Conservation (phyloP, 805 yeast species). For the Hanseniaspora hatyaiensis region DNA sequence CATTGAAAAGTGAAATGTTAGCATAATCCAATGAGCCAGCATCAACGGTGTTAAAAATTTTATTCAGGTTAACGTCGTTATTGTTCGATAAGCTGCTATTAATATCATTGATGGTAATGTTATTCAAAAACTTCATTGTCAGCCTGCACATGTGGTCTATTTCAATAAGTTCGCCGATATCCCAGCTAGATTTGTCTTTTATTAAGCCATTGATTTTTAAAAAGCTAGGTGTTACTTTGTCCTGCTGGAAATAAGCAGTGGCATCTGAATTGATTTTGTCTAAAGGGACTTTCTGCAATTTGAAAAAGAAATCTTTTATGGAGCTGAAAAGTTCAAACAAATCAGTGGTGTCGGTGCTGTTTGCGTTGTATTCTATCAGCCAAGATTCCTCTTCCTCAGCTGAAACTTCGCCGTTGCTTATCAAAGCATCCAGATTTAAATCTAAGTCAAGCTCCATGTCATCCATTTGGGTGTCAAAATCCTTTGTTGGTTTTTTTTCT, state of each 20-base stretch:
- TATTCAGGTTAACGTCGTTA: not conserved
- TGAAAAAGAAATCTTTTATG: not conserved
- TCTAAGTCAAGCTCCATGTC: not conserved
- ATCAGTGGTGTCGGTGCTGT: not conserved
- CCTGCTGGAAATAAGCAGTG: not conserved
- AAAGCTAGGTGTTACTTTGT: not conserved
- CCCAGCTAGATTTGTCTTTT: not conserved
- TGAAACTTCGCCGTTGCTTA: no score
- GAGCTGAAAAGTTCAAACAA: not conserved
- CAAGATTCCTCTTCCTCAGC: no score
- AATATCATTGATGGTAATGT: not conserved
- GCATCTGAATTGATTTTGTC: not conserved
- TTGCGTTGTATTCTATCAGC: no score
- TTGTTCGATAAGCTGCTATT: not conserved
- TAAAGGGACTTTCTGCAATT: not conserved
- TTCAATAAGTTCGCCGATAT: not conserved
- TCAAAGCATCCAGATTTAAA: not conserved
- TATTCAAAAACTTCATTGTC: not conserved
- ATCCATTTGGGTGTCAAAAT: no score
- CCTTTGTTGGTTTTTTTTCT: not conserved
- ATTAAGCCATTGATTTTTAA: not conserved
- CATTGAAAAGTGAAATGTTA: not conserved
- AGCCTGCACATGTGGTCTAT: not conserved
- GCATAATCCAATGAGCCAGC: not conserved
- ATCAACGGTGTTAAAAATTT: constrained; percentile 8